phyloP scores from a whole-genome alignment of 805 yeast species.

The Candida michaelii region DNA sequence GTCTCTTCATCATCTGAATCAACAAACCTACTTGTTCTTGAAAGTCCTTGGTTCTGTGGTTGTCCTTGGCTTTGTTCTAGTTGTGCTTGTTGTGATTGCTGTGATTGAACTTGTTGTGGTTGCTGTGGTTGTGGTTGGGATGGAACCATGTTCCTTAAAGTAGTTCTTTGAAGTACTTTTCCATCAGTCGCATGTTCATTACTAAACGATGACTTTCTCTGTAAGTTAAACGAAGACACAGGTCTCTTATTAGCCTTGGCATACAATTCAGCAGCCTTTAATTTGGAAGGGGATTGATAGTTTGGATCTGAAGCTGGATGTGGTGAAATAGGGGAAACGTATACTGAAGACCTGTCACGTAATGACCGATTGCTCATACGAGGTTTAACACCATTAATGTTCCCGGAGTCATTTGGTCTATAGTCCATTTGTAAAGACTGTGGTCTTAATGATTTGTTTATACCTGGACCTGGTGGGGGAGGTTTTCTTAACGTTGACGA shows the following conservation, averaged over 20 bases:
- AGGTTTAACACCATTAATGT: conserved; percentile 12
- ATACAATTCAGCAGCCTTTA: conserved; percentile 53
- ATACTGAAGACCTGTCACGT: conserved; percentile 22
- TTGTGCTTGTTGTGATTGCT: conserved; percentile 8
- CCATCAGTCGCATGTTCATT: conserved; percentile 12
- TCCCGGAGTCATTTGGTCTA: background rate
- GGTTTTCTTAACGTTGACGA: conserved; percentile 32
- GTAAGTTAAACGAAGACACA: conserved; percentile 31
- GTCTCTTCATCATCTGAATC: conserved; percentile 61
- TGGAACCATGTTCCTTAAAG: conserved; percentile 10
- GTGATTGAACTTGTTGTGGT: conserved; percentile 1
- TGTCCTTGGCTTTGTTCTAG: too few relatives aligned
- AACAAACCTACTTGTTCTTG: conserved; percentile 47
- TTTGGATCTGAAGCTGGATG: conserved; percentile 42
- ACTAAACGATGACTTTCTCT: conserved; percentile 14
- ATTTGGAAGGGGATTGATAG: conserved; percentile 39
- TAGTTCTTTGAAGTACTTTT: conserved; percentile 11
- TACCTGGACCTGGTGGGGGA: conserved; percentile 11
- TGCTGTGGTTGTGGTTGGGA: conserved; percentile 2
- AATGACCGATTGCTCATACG: conserved; percentile 33
- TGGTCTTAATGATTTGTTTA: conserved; percentile 33
- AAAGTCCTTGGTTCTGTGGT: too few relatives aligned
- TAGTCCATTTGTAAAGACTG: conserved; percentile 23
- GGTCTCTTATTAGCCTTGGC: conserved; percentile 51
- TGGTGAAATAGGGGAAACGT: conserved; percentile 35